These are phyloP conservation scores for Dioscorea alata DNA, from an alignment of 106 monocot species.

Conservation along the genomic window DNA sequence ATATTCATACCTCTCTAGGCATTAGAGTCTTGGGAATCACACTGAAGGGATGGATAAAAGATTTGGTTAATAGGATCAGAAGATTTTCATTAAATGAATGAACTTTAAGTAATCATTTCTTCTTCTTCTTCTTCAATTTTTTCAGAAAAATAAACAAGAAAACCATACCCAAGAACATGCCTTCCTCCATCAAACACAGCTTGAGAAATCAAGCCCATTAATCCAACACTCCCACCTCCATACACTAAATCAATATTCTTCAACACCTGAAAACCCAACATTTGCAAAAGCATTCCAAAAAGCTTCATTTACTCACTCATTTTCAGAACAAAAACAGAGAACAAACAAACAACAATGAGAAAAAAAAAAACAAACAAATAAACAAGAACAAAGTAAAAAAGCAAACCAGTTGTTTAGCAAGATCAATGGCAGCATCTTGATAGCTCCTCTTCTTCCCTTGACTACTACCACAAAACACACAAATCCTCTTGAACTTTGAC, in stretches of 20 bases:
- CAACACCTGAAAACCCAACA: slow-evolving; percentile 26
- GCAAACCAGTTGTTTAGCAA: slow-evolving; percentile 59
- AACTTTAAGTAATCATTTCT: neutral
- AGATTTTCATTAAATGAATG: neutral
- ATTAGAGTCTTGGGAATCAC: slow-evolving; percentile 97
- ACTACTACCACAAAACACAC: slow-evolving; percentile 86
- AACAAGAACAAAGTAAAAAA: neutral
- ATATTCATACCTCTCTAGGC: slow-evolving; percentile 63
- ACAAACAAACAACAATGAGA: neutral
- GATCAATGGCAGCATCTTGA: slow-evolving; percentile 74
- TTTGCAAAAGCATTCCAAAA: too few species aligned
- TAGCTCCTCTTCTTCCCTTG: slow-evolving; percentile 82
- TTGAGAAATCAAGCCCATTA: slow-evolving; percentile 66
- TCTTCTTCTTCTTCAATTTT: too few species aligned
- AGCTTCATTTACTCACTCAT: neutral
- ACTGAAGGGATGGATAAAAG: slow-evolving; percentile 34
- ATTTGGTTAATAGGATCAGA: neutral
- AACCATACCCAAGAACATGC: slow-evolving; percentile 53
- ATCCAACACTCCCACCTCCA: slow-evolving; percentile 59
- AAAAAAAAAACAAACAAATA: neutral
- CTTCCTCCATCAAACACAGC: slow-evolving; percentile 62
- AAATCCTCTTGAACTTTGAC: slow-evolving; percentile 73
- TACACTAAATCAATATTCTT: slow-evolving; percentile 73
- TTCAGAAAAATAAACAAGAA: neutral
- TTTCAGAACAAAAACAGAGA: neutral